Conservation (phyloP, 163 green algal genomes). For the Chloromonas sp. region DNA sequence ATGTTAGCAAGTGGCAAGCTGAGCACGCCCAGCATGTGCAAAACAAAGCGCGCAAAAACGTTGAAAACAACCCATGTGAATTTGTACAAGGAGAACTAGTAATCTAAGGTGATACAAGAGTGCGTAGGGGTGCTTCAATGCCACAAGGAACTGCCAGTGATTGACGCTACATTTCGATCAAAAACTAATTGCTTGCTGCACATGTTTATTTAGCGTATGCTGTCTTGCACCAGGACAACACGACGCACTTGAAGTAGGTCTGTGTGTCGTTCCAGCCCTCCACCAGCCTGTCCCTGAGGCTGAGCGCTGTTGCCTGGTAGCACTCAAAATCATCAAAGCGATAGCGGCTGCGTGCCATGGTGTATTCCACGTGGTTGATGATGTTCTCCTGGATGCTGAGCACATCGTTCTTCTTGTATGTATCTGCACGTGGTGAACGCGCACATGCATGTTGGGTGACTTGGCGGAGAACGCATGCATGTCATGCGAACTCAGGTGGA, state of each 20-base stretch:
- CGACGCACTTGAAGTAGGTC: slow-evolving; percentile 80
- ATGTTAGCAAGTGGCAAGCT: too few species aligned
- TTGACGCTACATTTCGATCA: too few species aligned
- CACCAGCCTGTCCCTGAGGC: slow-evolving; percentile 79
- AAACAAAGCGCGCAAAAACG: too few species aligned
- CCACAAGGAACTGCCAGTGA: too few species aligned
- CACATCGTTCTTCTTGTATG: slow-evolving; percentile 92
- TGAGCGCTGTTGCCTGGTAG: slow-evolving; percentile 70
- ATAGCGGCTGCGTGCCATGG: slow-evolving; percentile 83
- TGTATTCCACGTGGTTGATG: slow-evolving; percentile 98
- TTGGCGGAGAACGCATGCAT: too few species aligned
- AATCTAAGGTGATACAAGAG: too few species aligned
- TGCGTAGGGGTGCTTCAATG: too few species aligned
- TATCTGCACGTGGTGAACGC: slow-evolving; percentile 56
- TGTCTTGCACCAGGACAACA: neutral
- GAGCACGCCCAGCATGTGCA: too few species aligned
- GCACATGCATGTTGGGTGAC: neutral
- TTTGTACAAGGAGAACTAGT: too few species aligned
- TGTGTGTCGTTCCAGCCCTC: slow-evolving; percentile 98
- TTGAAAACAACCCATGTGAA: too few species aligned
- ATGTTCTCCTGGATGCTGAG: slow-evolving; percentile 92
- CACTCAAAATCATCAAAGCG: slow-evolving; percentile 80
- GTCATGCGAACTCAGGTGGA: too few species aligned
- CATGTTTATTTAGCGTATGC: neutral
- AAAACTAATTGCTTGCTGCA: neutral